Evolutionary conservation across 225 moss, liverwort and hornwort genomes (phyloP).

Genomic region (Straminergon stramineum): DNA sequence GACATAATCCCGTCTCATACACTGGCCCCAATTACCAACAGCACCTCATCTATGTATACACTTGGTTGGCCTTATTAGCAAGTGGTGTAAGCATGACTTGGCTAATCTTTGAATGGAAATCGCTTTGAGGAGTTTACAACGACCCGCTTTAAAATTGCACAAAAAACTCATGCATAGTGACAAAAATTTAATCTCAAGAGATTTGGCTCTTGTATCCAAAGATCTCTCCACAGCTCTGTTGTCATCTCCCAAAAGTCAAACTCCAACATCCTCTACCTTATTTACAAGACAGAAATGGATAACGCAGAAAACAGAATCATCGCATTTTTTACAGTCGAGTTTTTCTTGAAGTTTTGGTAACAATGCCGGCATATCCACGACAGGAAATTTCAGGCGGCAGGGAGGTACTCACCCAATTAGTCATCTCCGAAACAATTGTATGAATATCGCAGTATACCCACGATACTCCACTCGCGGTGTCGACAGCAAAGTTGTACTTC

Average conservation of each 20-base stretch:
- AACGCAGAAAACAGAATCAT: no score
- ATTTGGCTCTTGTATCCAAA: neutral
- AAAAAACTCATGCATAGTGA: neutral
- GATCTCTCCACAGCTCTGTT: neutral
- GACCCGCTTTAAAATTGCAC: neutral
- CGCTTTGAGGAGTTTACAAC: neutral
- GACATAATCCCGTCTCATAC: neutral
- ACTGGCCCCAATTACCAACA: neutral
- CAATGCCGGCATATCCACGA: neutral
- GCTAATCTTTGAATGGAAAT: neutral
- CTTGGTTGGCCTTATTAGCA: neutral
- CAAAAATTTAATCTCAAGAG: neutral
- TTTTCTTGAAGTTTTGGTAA: neutral
- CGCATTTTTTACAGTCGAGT: neutral
- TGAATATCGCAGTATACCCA: slow-evolving; percentile 8
- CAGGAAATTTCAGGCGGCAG: neutral
- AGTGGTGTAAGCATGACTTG: neutral
- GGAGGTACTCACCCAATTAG: neutral
- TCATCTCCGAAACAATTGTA: neutral
- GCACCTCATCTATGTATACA: neutral
- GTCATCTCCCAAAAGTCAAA: neutral
- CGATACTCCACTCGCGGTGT: slow-evolving; percentile 13
- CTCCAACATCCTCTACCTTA: neutral
- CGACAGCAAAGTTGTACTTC: neutral
- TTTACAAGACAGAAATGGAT: neutral